Conservation (phyloP, 495 filamentous ascomycete genomes). For the Tuber calosporum region DNA sequence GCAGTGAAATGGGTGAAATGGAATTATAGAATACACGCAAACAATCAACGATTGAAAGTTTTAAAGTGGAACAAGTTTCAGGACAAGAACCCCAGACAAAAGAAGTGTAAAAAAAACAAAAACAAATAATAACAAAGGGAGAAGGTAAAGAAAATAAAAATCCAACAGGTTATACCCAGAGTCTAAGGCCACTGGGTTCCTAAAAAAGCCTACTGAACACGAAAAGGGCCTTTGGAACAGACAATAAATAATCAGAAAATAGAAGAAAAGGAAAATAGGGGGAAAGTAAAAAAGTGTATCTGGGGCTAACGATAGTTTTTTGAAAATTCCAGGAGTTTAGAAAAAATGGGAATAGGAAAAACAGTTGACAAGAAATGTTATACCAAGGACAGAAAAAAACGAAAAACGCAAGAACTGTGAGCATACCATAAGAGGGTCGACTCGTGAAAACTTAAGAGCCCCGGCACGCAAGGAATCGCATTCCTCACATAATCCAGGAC, state of each 20-base stretch:
- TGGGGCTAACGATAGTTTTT: slow-evolving; percentile 1
- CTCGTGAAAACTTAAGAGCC: not conserved
- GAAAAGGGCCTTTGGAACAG: not conserved
- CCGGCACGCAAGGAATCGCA: slow-evolving; percentile 1
- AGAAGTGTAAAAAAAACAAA: not conserved
- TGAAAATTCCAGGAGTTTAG: not conserved
- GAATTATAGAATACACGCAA: slow-evolving; percentile 1
- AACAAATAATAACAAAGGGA: not conserved
- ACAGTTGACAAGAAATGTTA: not conserved
- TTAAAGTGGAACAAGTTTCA: not conserved
- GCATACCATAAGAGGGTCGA: not conserved
- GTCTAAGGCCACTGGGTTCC: not conserved
- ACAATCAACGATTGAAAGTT: not conserved
- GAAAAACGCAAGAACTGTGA: not conserved
- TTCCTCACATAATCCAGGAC: slow-evolving; percentile 3
- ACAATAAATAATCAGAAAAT: not conserved
- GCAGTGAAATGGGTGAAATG: not conserved
- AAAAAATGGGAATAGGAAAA: not conserved
- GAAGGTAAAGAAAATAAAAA: not conserved
- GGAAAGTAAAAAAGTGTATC: not conserved
- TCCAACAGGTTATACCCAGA: not conserved
- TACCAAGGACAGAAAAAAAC: not conserved
- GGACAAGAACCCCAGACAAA: not conserved
- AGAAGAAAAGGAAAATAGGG: not conserved
- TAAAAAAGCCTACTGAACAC: not conserved